Conservation (phyloP, 2,329 filamentous ascomycete genomes). For the Chrysoporthe cubensis region DNA sequence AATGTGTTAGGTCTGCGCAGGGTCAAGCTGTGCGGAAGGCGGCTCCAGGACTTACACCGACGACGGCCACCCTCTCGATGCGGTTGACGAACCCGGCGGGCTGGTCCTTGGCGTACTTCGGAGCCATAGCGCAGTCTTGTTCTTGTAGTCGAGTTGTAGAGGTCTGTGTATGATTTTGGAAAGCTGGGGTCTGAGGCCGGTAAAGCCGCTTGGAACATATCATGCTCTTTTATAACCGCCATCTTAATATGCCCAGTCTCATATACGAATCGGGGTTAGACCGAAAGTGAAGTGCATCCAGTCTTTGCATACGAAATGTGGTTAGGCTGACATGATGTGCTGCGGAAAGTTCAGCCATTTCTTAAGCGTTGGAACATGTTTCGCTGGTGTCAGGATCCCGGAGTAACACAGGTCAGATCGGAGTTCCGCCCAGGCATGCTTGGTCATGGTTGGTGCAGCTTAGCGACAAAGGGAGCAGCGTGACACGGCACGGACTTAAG, state of each 20-base stretch:
- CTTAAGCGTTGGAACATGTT: neutral
- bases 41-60: conserved; percentile 31
- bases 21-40: neutral
- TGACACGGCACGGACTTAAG: conserved; percentile 1
- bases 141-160: neutral
- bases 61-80: conserved; percentile 34
- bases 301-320: neutral
- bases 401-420: neutral
- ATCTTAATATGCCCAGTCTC: neutral
- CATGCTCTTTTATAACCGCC: neutral
- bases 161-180: neutral
- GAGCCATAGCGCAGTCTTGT: conserved; percentile 3
- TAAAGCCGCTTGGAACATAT: neutral
- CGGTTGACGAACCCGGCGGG: conserved; percentile 27
- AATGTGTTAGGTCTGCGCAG: conserved; percentile 7
- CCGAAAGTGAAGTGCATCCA: neutral
- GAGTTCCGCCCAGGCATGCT: neutral
- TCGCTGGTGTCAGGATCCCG: neutral
- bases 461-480: neutral
- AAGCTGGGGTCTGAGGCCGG: neutral
- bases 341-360: neutral
- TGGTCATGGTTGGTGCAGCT: neutral
- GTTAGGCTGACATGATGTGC: neutral
- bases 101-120: conserved; percentile 25
- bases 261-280: neutral